Evolutionary conservation across 116 monocot species (phyloP).

Genomic region (Trichopus zeylanicus): DNA sequence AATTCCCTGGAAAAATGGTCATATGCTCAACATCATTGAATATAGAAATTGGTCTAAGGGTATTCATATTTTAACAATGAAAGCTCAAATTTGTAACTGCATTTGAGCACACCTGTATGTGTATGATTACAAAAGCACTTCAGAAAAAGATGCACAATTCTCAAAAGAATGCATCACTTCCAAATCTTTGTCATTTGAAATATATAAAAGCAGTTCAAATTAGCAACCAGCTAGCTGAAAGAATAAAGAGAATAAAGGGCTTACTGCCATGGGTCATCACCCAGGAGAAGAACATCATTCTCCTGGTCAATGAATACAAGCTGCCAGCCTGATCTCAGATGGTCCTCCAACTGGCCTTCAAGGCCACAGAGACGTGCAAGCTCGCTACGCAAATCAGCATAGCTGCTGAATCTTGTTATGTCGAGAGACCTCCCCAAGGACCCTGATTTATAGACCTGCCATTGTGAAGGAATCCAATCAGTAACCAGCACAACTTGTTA

Average conservation of each 20-base stretch:
- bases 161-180: too few species aligned
- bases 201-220: too few species aligned
- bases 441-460: slow-evolving; percentile 86
- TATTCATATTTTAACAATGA: too few species aligned
- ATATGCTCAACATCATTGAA: too few species aligned
- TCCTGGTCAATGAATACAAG: slow-evolving; percentile 97
- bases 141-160: not conserved
- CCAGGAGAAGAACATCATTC: slow-evolving; percentile 92
- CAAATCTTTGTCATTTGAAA: too few species aligned
- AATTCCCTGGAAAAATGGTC: slow-evolving; percentile 72
- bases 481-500: too few species aligned
- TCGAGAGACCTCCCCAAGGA: slow-evolving; percentile 79
- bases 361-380: slow-evolving; percentile 83
- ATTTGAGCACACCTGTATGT: too few species aligned
- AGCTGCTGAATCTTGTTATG: slow-evolving; percentile 74
- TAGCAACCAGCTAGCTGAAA: too few species aligned
- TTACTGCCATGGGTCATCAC: slow-evolving; percentile 97
- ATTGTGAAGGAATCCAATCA: too few species aligned
- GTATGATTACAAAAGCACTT: too few species aligned
- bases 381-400: slow-evolving; percentile 72
- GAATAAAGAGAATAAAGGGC: slow-evolving; percentile 2
- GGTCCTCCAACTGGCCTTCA: slow-evolving; percentile 86
- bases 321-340: slow-evolving; percentile 99
- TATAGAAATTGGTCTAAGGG: too few species aligned
- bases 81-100: too few species aligned